Conservation (phyloP, 2,329 filamentous ascomycete genomes). For the Aureobasidium sp. region DNA sequence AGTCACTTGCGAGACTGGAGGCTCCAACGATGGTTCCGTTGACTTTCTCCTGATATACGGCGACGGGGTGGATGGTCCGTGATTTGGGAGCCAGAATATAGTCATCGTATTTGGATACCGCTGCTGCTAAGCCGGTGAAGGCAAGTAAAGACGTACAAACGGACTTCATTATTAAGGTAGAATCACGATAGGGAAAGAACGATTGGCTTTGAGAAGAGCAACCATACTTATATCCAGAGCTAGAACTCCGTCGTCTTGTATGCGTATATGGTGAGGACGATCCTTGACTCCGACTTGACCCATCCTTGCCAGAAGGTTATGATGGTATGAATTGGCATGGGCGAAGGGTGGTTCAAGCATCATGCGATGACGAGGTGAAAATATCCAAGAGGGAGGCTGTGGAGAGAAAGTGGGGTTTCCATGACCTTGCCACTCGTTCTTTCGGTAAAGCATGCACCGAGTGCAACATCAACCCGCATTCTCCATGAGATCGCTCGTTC, state of each 20-base stretch:
- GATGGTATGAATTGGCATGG: not conserved
- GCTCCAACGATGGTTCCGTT: constrained; percentile 32
- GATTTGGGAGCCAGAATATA: constrained; percentile 36
- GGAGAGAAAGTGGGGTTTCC: not conserved
- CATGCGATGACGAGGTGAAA: not conserved
- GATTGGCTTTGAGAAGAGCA: too few species aligned
- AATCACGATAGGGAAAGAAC: not conserved
- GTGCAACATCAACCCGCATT: not conserved
- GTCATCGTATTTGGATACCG: constrained; percentile 26
- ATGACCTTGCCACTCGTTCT: not conserved
- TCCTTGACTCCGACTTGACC: not conserved
- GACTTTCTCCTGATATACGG: constrained; percentile 30
- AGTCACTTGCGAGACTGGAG: constrained; percentile 23
- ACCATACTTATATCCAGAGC: not conserved
- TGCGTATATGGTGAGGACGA: not conserved
- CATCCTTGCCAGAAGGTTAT: not conserved
- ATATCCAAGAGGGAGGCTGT: not conserved
- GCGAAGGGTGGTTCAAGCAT: not conserved
- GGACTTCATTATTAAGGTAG: not conserved
- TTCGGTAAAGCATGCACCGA: not conserved
- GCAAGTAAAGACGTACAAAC: not conserved
- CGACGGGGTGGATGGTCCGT: constrained; percentile 27
- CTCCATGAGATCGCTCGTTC: not conserved
- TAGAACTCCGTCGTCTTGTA: not conserved
- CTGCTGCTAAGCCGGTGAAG: not conserved